These are phyloP conservation scores for Ceratopteris richardii DNA, from an alignment of 75 land plant genomes.

Conservation along the genomic window DNA sequence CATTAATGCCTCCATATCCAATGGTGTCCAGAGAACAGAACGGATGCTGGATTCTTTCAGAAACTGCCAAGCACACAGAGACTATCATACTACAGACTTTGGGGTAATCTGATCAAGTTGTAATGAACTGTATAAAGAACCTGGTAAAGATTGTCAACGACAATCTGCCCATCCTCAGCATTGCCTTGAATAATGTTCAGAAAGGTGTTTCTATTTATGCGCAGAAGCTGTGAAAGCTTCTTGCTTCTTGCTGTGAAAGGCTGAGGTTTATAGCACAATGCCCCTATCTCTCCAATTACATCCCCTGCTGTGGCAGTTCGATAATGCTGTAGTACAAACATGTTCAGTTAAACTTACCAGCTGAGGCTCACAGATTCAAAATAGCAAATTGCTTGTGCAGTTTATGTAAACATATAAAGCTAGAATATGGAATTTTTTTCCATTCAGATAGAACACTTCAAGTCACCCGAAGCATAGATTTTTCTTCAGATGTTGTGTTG, in stretches of 20 bases:
- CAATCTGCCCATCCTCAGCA: conserved; percentile 34
- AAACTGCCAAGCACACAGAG: conserved; percentile 33
- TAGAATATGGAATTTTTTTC: too few species aligned
- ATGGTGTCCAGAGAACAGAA: conserved; percentile 25
- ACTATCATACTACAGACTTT: too few species aligned
- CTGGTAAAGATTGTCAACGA: conserved; percentile 43
- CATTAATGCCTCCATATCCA: conserved; percentile 33
- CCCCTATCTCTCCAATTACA: conserved; percentile 57
- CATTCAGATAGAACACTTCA: too few species aligned
- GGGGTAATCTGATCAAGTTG: too few species aligned
- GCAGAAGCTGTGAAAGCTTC: conserved; percentile 42
- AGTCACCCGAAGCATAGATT: too few species aligned
- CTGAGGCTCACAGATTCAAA: too few species aligned
- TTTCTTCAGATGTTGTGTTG: too few species aligned
- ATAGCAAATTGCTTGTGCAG: too few species aligned
- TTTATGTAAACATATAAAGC: too few species aligned
- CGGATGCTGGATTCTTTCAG: conserved; percentile 42
- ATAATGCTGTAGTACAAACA: conserved; percentile 19
- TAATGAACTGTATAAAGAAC: conserved; percentile 19
- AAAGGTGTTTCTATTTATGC: conserved; percentile 46
- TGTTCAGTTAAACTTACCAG: background rate
- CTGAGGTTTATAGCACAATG: conserved; percentile 51
- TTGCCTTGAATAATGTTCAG: conserved; percentile 35
- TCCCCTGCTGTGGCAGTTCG: conserved; percentile 30
- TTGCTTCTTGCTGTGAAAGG: conserved; percentile 53